phyloP scores from a whole-genome alignment of 2,329 filamentous ascomycete species.

The Clarireedia hainanense region DNA sequence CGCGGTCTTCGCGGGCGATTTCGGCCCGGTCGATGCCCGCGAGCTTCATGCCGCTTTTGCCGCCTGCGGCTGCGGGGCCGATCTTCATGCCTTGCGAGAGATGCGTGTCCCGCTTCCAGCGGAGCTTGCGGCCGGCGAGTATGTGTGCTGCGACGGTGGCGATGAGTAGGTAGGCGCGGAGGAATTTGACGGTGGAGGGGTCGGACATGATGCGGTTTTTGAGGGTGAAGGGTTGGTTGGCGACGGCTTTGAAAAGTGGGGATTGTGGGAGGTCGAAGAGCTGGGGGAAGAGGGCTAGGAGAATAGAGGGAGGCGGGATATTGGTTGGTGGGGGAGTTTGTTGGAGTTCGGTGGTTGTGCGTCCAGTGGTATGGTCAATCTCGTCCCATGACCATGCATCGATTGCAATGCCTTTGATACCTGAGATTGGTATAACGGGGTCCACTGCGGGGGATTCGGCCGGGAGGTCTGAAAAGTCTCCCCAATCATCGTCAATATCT shows the following conservation, averaged over 20 bases:
- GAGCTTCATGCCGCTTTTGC: slow-evolving; percentile 87
- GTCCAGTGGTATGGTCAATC: slow-evolving; percentile 18
- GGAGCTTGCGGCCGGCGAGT: slow-evolving; percentile 73
- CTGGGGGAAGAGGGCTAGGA: slow-evolving; percentile 68
- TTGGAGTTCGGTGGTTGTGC: slow-evolving; percentile 1
- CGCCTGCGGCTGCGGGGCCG: slow-evolving; percentile 57
- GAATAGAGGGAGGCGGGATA: slow-evolving; percentile 77
- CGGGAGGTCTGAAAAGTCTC: slow-evolving; percentile 41
- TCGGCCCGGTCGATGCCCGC: slow-evolving; percentile 78
- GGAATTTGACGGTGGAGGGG: slow-evolving; percentile 52
- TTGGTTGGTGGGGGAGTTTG: slow-evolving; percentile 46
- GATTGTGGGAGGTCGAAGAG: slow-evolving; percentile 60
- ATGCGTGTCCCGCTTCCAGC: slow-evolving; percentile 86
- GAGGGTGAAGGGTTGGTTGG: slow-evolving; percentile 47
- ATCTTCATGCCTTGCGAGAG: slow-evolving; percentile 86
- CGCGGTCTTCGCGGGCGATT: slow-evolving; percentile 73
- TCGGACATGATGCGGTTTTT: slow-evolving; percentile 58
- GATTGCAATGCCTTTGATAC: slow-evolving; percentile 8
- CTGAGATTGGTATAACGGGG: slow-evolving; percentile 12
- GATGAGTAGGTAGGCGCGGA: slow-evolving; percentile 56
- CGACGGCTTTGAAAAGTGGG: slow-evolving; percentile 57
- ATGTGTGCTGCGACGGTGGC: slow-evolving; percentile 67
- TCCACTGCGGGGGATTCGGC: slow-evolving; percentile 19
- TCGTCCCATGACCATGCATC: slow-evolving; percentile 29
- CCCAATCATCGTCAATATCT: slow-evolving; percentile 42